phyloP scores from a whole-genome alignment of 768 basidiomycete genomes.

The Lactarius akahatsu region DNA sequence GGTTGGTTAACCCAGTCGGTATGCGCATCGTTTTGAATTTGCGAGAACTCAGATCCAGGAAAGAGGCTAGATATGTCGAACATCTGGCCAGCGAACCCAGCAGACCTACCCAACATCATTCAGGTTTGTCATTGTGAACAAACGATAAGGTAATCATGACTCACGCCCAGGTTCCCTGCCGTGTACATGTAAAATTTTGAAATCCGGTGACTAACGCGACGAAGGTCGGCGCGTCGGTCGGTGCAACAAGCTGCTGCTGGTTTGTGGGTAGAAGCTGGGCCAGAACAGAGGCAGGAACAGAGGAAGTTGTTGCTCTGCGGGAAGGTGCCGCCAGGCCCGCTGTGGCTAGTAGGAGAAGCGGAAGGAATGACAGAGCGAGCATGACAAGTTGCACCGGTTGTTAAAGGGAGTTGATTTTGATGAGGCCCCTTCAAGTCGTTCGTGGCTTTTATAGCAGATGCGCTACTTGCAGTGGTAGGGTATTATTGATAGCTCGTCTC shows the following conservation, averaged over 20 bases:
- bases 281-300: background rate
- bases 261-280: background rate
- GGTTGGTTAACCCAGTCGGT: background rate
- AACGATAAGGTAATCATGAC: background rate
- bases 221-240: background rate
- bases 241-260: background rate
- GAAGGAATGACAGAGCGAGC: background rate
- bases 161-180: background rate
- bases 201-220: background rate
- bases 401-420: background rate
- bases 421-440: background rate
- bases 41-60: background rate
- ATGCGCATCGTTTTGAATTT: background rate
- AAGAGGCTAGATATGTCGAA: background rate
- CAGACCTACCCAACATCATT: background rate
- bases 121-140: background rate
- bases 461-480: background rate
- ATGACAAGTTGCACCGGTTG: background rate
- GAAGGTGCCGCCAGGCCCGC: background rate
- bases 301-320: background rate
- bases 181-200: conserved; percentile 17
- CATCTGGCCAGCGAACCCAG: background rate
- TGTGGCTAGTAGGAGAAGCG: background rate
- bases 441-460: background rate
- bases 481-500: background rate